Conservation (phyloP, 2,329 filamentous ascomycete species). For the Exophiala sp. region DNA sequence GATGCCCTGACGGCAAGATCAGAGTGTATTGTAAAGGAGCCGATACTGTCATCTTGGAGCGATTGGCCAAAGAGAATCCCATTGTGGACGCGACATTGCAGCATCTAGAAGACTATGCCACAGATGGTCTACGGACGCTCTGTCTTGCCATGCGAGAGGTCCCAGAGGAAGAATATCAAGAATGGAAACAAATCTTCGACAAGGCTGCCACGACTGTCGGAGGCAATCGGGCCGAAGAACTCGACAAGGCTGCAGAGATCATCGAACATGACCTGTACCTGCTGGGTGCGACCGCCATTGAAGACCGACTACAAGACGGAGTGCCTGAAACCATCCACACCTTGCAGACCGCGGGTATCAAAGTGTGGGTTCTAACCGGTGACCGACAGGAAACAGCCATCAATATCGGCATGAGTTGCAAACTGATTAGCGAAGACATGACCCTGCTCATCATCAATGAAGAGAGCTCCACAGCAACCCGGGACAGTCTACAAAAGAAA, state of each 20-base stretch:
- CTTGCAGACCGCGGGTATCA: slow-evolving; percentile 92
- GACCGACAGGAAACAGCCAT: slow-evolving; percentile 98
- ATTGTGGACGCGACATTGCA: slow-evolving; percentile 84
- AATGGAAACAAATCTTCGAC: slow-evolving; percentile 83
- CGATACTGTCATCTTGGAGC: slow-evolving; percentile 94
- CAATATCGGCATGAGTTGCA: slow-evolving; percentile 99
- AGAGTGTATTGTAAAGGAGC: slow-evolving; percentile 93
- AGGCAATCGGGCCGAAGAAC: slow-evolving; percentile 85
- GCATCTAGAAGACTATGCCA: slow-evolving; percentile 97
- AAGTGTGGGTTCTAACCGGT: slow-evolving; percentile 96
- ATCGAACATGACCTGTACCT: slow-evolving; percentile 90
- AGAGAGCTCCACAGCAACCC: slow-evolving; percentile 68
- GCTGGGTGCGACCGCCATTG: slow-evolving; percentile 91
- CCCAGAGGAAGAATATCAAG: slow-evolving; percentile 77
- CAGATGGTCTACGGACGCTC: slow-evolving; percentile 87
- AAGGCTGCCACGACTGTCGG: slow-evolving; percentile 82
- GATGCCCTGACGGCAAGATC: slow-evolving; percentile 92
- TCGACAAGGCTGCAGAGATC: slow-evolving; percentile 94
- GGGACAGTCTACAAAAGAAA: slow-evolving; percentile 89
- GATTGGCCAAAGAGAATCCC: slow-evolving; percentile 74
- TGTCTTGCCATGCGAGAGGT: slow-evolving; percentile 93
- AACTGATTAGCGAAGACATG: slow-evolving; percentile 98
- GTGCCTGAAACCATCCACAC: slow-evolving; percentile 98
- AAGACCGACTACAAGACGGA: slow-evolving; percentile 93
- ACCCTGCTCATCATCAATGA: slow-evolving; percentile 95